Percentiles rank a stretch among this genome's conserved stretches.
phyloP scores from a whole-genome alignment of 2,329 filamentous ascomycete species.

The Clonostachys rhizophaga region DNA sequence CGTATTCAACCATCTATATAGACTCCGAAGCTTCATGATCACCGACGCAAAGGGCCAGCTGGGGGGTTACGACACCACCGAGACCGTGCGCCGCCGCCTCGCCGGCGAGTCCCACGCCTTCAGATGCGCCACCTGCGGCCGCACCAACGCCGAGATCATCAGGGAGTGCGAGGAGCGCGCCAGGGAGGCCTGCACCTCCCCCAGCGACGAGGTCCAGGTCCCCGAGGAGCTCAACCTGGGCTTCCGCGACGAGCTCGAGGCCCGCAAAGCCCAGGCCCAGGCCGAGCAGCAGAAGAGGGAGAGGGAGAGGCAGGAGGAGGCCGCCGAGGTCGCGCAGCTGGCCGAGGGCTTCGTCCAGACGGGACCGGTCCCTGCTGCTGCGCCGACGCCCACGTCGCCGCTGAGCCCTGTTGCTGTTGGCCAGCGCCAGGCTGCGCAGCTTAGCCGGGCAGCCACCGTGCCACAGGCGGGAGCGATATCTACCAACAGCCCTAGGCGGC shows the following conservation, averaged over 20 bases:
- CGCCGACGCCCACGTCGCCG: not conserved
- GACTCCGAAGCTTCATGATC: slow-evolving; percentile 86
- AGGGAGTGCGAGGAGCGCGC: slow-evolving; percentile 60
- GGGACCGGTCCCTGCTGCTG: slow-evolving; percentile 11
- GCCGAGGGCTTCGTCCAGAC: slow-evolving; percentile 57
- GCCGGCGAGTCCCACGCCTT: slow-evolving; percentile 63
- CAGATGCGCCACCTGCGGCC: slow-evolving; percentile 66
- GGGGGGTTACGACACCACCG: slow-evolving; percentile 77
- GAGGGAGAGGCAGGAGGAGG: slow-evolving; percentile 29
- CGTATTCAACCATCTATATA: slow-evolving; percentile 7
- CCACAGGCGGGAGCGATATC: slow-evolving; percentile 3
- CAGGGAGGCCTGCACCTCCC: slow-evolving; percentile 21
- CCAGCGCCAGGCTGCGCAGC: slow-evolving; percentile 10
- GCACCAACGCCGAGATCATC: slow-evolving; percentile 70
- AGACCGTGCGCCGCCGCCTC: slow-evolving; percentile 61
- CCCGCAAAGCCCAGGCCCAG: slow-evolving; percentile 5
- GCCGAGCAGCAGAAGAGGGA: slow-evolving; percentile 12
- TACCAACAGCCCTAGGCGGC: slow-evolving; percentile 5
- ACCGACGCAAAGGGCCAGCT: slow-evolving; percentile 83
- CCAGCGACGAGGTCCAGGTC: slow-evolving; percentile 36
- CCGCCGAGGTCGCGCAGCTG: slow-evolving; percentile 31
- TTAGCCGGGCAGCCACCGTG: not conserved
- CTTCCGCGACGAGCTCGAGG: slow-evolving; percentile 68
- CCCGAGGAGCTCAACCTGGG: slow-evolving; percentile 59
- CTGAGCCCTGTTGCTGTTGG: not conserved